Evolutionary conservation across 176 grass and related monocot genomes (phyloP), one percentile per base, ranked within the genome.

Genomic region (Paspalum vaginatum): DNA sequence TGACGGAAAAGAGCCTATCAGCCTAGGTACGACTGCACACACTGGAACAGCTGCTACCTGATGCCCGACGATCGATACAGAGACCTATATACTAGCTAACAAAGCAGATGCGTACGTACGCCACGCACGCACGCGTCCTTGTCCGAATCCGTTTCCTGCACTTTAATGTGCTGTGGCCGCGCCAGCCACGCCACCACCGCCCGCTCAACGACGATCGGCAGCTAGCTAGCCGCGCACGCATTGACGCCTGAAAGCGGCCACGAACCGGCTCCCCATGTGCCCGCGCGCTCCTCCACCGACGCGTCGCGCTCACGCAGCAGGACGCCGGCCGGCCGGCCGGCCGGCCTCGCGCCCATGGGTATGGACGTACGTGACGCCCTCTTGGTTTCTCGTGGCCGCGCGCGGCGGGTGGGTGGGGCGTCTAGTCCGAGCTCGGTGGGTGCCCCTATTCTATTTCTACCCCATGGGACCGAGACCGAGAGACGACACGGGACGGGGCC

Each of bases 221-320:
- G 75, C 70, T 25, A 68, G 63, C 74, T 39, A 15, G 37, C 38
- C 62, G 62, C 14, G 15, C 32, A 20, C n/a, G 43, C 59, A 47
- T 47, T 68, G 11, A 68, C 71, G 32, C 18, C 4, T 55, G 76
- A 85, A 84, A 84, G 69, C 61, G 81, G 68, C 81, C 2, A 39
- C 44, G 52, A 53, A 61, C 11, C 69, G 37, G 44, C 70, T 18
- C 25, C 56, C 80, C 80, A 84, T 80, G 81, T 80, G 87, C 81
- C 1, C 53, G 18, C 5, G 60, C 46, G 6, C 27, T 46, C 11
- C 18, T 41, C 1, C 75, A 4, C 56, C 12, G 5, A 48, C 75
- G 59, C 44, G 75, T 77, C 74, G 41, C 74, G 8, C 52, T 43
- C 72, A 1, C n/a, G n/a, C n/a, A n/a, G n/a, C n/a, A n/a, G n/a